Evolutionary conservation across 805 yeast species (phyloP).

Genomic region (Wickerhamiella hasegawae): DNA sequence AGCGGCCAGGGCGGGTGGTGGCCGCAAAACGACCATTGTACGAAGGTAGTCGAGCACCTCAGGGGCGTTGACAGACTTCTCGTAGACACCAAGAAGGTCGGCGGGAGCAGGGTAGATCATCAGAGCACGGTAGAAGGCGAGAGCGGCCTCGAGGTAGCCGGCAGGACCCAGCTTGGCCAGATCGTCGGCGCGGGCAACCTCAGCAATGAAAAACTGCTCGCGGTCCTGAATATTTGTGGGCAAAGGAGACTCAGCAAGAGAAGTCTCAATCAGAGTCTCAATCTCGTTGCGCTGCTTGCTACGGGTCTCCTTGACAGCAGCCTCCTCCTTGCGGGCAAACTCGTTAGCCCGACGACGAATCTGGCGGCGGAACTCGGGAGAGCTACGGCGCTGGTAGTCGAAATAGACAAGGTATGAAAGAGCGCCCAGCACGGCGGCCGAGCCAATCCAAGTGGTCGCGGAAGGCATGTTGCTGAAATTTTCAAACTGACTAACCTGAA

Average conservation of each 20-base stretch:
- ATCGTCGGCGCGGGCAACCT: slow-evolving; percentile 76
- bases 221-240: slow-evolving; percentile 54
- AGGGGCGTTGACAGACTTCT: slow-evolving; percentile 68
- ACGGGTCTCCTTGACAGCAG: slow-evolving; percentile 42
- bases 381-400: slow-evolving; percentile 79
- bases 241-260: slow-evolving; percentile 56
- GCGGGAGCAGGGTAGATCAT: slow-evolving; percentile 90
- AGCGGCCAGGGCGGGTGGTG: slow-evolving; percentile 59
- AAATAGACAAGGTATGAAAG: slow-evolving; percentile 64
- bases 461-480: neutral
- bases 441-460: slow-evolving; percentile 8
- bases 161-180: slow-evolving; percentile 41
- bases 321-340: slow-evolving; percentile 41
- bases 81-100: slow-evolving; percentile 77
- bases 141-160: slow-evolving; percentile 61
- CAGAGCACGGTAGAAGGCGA: slow-evolving; percentile 84
- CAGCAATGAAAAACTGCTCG: slow-evolving; percentile 66
- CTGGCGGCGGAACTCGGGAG: slow-evolving; percentile 63
- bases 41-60: slow-evolving; percentile 64
- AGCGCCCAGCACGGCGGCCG: slow-evolving; percentile 19
- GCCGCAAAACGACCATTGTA: slow-evolving; percentile 78
- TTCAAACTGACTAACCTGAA: no score
- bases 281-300: slow-evolving; percentile 39
- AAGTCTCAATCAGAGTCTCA: slow-evolving; percentile 43
- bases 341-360: slow-evolving; percentile 48